phyloP scores from a whole-genome alignment of 768 basidiomycete genomes.

The Boletus vermiculosoides region DNA sequence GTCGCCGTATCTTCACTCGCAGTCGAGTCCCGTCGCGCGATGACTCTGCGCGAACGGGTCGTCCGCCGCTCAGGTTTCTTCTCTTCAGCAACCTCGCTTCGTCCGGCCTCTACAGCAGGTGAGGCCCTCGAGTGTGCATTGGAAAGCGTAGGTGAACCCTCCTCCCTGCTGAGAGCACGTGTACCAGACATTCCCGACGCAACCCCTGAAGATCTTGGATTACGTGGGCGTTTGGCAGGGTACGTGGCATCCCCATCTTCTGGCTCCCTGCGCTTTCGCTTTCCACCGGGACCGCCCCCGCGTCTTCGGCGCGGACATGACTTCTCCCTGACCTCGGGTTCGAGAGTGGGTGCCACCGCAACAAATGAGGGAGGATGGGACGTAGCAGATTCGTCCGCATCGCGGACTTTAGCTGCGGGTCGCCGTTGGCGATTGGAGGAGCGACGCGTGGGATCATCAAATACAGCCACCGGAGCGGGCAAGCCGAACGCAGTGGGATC shows the following conservation, averaged over 20 bases:
- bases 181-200: conserved; percentile 10
- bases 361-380: conserved; percentile 9
- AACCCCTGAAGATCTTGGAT: conserved; percentile 42
- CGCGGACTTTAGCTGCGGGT: conserved; percentile 49
- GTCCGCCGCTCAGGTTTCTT: conserved; percentile 42
- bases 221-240: conserved; percentile 65
- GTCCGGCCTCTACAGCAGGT: conserved; percentile 17
- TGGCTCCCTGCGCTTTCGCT: conserved; percentile 56
- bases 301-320: conserved; percentile 52
- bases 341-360: conserved; percentile 6
- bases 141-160: conserved; percentile 41
- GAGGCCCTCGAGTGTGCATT: conserved; percentile 27
- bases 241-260: conserved; percentile 69
- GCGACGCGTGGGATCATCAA: conserved; percentile 43
- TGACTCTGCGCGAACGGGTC: conserved; percentile 43
- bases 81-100: conserved; percentile 17
- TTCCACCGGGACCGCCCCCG: conserved; percentile 39
- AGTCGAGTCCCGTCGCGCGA: conserved; percentile 49
- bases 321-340: conserved; percentile 40
- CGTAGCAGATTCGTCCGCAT: conserved; percentile 38
- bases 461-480: conserved; percentile 44
- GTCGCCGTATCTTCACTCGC: conserved; percentile 48
- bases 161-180: conserved; percentile 36
- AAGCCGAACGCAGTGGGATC: conserved; percentile 58
- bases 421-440: conserved; percentile 47